phyloP scores from a whole-genome alignment of 2,329 filamentous ascomycete species.

The Rosellinia necatrix region DNA sequence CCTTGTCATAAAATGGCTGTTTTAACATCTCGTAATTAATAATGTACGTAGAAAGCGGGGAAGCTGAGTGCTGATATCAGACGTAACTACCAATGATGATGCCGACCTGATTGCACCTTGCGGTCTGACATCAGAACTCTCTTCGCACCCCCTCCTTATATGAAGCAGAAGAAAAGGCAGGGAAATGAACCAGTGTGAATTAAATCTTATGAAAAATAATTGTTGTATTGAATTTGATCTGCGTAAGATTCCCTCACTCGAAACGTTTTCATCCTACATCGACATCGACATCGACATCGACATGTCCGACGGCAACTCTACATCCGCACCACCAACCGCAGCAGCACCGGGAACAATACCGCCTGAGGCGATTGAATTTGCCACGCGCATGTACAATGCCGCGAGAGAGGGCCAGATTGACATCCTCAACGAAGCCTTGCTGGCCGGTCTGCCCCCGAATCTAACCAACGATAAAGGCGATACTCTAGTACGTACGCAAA shows the following conservation, averaged over 20 bases:
- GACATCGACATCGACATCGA: too few relatives aligned
- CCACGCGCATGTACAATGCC: conserved; percentile 68
- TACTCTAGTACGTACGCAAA: conserved; percentile 58
- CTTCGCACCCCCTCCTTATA: too few relatives aligned
- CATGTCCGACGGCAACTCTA: conserved; percentile 28
- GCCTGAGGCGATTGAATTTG: conserved; percentile 68
- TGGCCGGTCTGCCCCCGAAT: conserved; percentile 68
- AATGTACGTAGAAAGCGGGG: too few relatives aligned
- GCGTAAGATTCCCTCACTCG: too few relatives aligned
- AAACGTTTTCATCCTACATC: neutral
- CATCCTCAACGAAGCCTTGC: conserved; percentile 65
- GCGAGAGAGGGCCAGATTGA: conserved; percentile 63
- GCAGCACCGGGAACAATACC: conserved; percentile 48
- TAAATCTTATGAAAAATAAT: too few relatives aligned
- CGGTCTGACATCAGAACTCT: conserved; percentile 1
- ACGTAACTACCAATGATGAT: too few relatives aligned
- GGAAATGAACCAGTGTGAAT: too few relatives aligned
- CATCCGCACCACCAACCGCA: conserved; percentile 2
- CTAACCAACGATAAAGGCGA: conserved; percentile 76
- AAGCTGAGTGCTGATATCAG: too few relatives aligned
- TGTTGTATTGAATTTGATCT: too few relatives aligned
- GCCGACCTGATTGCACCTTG: neutral
- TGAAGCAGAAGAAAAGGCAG: too few relatives aligned
- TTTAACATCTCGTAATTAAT: too few relatives aligned
- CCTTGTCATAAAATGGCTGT: too few relatives aligned